A percentile compares a stretch with the other conserved stretches of the same genome.
phyloP scores from a whole-genome alignment of 257 asterid species.

The Primulina tabacum region DNA sequence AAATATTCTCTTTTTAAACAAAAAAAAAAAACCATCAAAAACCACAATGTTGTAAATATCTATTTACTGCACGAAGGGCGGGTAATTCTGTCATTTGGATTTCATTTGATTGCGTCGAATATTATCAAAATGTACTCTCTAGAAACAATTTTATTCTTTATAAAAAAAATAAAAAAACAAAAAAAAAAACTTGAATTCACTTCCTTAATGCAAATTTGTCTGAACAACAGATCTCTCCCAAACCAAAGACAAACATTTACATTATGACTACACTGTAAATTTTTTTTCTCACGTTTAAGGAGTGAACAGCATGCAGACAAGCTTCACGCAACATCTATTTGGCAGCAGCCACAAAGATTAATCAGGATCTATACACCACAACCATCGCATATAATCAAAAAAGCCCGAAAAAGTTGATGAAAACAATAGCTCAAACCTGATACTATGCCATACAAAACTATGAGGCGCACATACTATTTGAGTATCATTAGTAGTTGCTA shows the following conservation, averaged over 20 bases:
- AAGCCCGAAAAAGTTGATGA: background rate
- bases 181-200: no score
- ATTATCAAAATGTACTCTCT: no score
- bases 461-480: background rate
- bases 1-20: no score
- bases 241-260: background rate
- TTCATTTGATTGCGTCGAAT: no score
- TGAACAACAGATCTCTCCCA: background rate
- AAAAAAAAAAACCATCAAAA: no score
- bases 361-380: background rate
- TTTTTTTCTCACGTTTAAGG: background rate
- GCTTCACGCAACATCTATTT: background rate
- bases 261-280: background rate
- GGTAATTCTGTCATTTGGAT: no score
- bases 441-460: background rate
- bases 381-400: background rate
- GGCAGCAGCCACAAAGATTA: background rate
- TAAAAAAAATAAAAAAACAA: no score
- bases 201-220: no score
- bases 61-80: no score
- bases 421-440: slow-evolving; percentile 12
- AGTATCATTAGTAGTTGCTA: slow-evolving; percentile 15
- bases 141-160: no score
- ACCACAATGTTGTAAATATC: no score
- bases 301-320: background rate